Base-by-base conservation (phyloP, 2,329 filamentous ascomycete species). In the Aspergillus intermedius region DNA sequence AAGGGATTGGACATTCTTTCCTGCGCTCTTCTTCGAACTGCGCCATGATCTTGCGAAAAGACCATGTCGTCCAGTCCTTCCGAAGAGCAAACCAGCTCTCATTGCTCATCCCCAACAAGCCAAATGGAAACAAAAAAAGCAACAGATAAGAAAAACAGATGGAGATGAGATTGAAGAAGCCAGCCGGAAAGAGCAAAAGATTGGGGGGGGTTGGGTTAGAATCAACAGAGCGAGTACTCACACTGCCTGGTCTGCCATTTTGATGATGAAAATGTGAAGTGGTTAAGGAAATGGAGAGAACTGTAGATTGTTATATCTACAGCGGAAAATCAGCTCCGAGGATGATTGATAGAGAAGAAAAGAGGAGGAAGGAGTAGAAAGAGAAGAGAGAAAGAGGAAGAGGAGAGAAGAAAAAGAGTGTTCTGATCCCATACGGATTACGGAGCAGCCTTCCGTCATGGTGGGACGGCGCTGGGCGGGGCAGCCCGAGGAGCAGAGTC, bases 221-320 rank as follows among this genome's bases (percentile, higher is more conserved):
- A 30, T 30, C 25, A 12, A 30, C 25, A 23, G 39, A 49, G 45
- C 30, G 40, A 47, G 50, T 44, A 73, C 71, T 73, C 67, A 73
- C 71, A 72, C 68, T 67, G 69, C 71, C 55, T 72, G 58, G 50
- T 68, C 66, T 58, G 68, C 65, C 71, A 73, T 74, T 57, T 60
- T 70, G 62, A 55, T 49, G 48, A 53, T 53, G 45, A 46, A 44
- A 46, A 54, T 46, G 47, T 55, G 44, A 40, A 50, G 44, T 40
- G 40, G 41, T 45, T 25, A 32, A 44, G 43, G 22, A 42, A 8
- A 49, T 40, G 45, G 41, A 44, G 46, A 30, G 17, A 30, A 35
- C 22, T 44, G 44, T 44, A 43, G 44, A 50, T 46, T 49, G 50
- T 51, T 40, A 48, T 50, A 51, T 46, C 43, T 49, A 53, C 50